These are phyloP conservation scores for Hygrophila difformis DNA, from an alignment of 257 asterid genomes.

Conservation along the genomic window DNA sequence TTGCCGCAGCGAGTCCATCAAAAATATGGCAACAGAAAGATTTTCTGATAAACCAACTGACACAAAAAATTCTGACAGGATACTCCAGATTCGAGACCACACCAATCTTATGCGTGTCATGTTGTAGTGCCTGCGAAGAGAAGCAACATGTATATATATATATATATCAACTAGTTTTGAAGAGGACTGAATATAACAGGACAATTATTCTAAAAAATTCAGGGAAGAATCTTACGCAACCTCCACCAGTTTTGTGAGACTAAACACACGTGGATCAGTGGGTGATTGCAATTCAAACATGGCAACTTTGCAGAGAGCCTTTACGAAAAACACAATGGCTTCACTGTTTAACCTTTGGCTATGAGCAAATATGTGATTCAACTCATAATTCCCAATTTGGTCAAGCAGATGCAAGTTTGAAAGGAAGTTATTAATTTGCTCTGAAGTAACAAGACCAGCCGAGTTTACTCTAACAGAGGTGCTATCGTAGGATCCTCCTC, in stretches of 20 bases:
- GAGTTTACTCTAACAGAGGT: conserved; percentile 56
- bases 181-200: no score
- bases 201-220: conserved; percentile 14
- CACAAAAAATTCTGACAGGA: conserved; percentile 90
- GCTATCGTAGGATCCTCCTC: conserved; percentile 98
- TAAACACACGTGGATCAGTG: conserved; percentile 95
- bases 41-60: conserved; percentile 96
- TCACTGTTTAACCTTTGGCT: conserved; percentile 98
- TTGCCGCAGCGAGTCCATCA: conserved; percentile 95
- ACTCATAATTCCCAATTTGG: conserved; percentile 91
- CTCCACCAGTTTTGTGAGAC: conserved; percentile 98
- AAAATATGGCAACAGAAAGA: conserved; percentile 93
- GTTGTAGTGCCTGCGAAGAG: conserved; percentile 89
- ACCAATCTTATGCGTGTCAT: conserved; percentile 96
- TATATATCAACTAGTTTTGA: conserved; percentile 14
- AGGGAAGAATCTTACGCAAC: conserved; percentile 92
- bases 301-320: conserved; percentile 91
- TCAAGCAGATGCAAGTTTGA: conserved; percentile 89
- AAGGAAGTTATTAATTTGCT: conserved; percentile 82
- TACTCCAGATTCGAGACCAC: conserved; percentile 98
- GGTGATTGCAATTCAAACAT: conserved; percentile 98
- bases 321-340: conserved; percentile 91
- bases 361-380: conserved; percentile 97
- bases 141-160: no score
- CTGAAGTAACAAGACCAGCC: conserved; percentile 75